Evolutionary conservation across 2,329 filamentous ascomycete species (phyloP), one percentile per base, ranked within the genome.

Genomic region (Fusarium neocosmosporiellum): DNA sequence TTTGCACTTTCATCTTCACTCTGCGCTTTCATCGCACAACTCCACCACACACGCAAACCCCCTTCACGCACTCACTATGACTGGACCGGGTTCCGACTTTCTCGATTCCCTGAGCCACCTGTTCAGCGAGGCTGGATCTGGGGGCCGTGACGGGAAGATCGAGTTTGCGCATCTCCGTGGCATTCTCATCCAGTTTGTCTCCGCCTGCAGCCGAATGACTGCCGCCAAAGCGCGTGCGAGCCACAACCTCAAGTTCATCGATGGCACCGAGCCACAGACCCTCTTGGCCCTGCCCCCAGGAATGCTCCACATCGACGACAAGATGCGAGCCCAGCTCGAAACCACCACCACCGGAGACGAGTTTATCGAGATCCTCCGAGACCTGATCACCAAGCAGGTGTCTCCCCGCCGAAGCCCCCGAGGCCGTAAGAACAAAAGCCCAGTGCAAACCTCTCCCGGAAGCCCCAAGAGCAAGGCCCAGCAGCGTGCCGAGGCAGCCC

Each of bases 61-160:
- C 8, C 41, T 59, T 55, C 43, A 39, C n/a, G 3, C 10, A 31
- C 16, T 54, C 55, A 34, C 20, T 14, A 71, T 62, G 63, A 3
- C 20, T n/a, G 24, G 7, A 4, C 27, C 64, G 6, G 53, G 50
- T 18, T n/a, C n/a, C 5, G 67, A 75, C 8, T 76, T 78, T 24
- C 59, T 70, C 22, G 39, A 43, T 0, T 76, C 67, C 2, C 33
- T 78, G 7, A 39, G 37, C 9, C 10, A 39, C 0, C 39, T 78
- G 13, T 78, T 78, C n/a, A 18, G 48, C n/a, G 77, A 78, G 60
- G 69, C 71, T 16, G 60, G 57, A 13, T 9, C 24, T 7, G 64
- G 66, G 1, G 53, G 60, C 2, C 71, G 60, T 29, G 43, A 59
- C 18, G 53, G 48, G 9, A 7, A 59, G 0, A 34, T 54, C 20